Base-by-base conservation (phyloP, 2,329 filamentous ascomycete genomes). In the Exophiala oligosperma region DNA sequence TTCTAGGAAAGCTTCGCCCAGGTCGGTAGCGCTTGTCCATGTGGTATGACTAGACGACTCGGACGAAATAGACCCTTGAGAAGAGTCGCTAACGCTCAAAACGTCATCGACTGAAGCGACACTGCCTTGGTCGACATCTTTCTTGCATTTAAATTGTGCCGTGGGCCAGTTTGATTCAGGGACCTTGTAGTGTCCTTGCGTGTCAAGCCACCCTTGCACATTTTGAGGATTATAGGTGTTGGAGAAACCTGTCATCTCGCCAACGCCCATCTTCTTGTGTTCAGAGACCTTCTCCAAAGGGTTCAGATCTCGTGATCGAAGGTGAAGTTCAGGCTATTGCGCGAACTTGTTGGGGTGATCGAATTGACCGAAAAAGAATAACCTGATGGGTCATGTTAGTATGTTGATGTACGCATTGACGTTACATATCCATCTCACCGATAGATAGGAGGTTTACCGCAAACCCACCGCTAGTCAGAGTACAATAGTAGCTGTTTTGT, bases 401-500 rank as follows among this genome's bases (percentile, higher is more conserved):
- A 43, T 43, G 32, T 2, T 35, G 9, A 17, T 17, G 4, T 3
- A n/a, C 11, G 21, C 6, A 3, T 43, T 9, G n/a, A 43, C 14
- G 6, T 43, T 43, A 14, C n/a, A 6, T 4, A 17, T 43, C 40
- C n/a, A 9, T 23, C 55, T 57, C 38, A 58, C 56, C 51, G 12
- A 48, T 24, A n/a, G 40, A 43, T 17, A 11, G 40, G 21, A 43
- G 59, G 44, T 38, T 43, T 35, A 35, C 32, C 38, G 51, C 61
- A 52, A 57, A 61, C 57, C 57, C 61, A 61, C 57, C 61, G 56
- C 61, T 35, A 63, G 56, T 50, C 61, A 63, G 57, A 60, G 52
- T n/a, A 53, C 51, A 37, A 40, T 24, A 28, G n/a, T 17, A 26
- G 54, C 55, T 63, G 61, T 58, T 59, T 58, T 29, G 32, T 50